Conservation (phyloP, 176 grass and related monocot genomes). For the Hsuehochloa calcarea region DNA sequence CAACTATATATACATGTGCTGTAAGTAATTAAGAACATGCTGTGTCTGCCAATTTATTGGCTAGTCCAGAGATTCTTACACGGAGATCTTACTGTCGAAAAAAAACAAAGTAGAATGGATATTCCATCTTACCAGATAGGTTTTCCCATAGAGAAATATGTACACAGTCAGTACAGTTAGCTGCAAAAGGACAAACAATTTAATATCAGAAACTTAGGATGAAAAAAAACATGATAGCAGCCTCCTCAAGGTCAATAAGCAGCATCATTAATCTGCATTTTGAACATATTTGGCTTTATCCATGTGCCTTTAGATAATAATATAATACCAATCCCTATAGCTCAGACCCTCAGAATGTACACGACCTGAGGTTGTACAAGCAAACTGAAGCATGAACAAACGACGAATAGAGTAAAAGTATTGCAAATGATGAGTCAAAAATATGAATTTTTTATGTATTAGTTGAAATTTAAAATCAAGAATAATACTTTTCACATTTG, state of each 20-base stretch:
- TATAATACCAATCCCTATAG: not conserved
- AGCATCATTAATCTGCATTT: not conserved
- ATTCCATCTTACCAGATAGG: constrained; percentile 72
- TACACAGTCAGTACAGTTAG: constrained; percentile 87
- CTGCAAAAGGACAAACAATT: constrained; percentile 58
- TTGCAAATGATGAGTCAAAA: not conserved
- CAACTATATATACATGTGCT: too few species aligned
- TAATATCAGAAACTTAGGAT: constrained; percentile 12
- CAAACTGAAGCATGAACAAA: not conserved
- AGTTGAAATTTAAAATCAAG: not conserved
- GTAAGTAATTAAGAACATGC: too few species aligned
- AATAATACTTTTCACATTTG: not conserved
- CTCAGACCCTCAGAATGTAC: not conserved
- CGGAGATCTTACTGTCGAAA: not conserved
- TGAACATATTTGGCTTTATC: not conserved
- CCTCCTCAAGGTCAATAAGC: not conserved
- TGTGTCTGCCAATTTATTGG: too few species aligned
- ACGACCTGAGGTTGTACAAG: not conserved
- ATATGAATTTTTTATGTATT: not conserved
- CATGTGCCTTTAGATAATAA: not conserved
- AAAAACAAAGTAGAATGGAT: not conserved
- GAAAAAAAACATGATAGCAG: not conserved
- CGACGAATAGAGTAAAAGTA: not conserved
- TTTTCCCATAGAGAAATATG: constrained; percentile 91
- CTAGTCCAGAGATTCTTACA: not conserved